These are phyloP conservation scores for Fomitopsis pulvina DNA, from an alignment of 768 basidiomycete species.

Conservation along the genomic window DNA sequence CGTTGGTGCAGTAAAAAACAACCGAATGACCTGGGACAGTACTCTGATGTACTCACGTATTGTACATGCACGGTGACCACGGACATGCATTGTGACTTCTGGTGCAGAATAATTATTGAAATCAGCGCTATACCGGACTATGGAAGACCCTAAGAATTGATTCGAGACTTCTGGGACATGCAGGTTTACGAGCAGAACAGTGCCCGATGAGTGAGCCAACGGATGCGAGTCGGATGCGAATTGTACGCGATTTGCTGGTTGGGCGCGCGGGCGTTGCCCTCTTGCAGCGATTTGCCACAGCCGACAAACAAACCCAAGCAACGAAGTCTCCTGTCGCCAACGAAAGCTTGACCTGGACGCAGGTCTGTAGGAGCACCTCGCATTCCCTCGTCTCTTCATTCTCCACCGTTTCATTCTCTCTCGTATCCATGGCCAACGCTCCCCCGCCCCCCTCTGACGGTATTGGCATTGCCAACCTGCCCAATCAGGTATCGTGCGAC, in stretches of 20 bases:
- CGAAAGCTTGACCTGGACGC: not conserved
- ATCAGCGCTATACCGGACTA: too few relatives aligned
- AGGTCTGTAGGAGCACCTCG: not conserved
- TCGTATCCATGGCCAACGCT: slow-evolving; percentile 7
- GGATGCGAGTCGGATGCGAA: not conserved
- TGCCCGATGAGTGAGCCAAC: not conserved
- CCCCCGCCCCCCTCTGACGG: slow-evolving; percentile 46
- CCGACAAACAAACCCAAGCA: not conserved
- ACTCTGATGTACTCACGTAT: too few relatives aligned
- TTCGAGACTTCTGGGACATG: too few relatives aligned
- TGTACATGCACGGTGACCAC: too few relatives aligned
- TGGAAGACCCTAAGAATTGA: too few relatives aligned
- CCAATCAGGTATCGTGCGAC: slow-evolving; percentile 76
- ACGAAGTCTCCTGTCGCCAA: not conserved
- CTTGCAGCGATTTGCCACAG: not conserved
- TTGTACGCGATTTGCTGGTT: not conserved
- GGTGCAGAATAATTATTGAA: too few relatives aligned
- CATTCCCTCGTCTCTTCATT: not conserved
- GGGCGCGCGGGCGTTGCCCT: not conserved
- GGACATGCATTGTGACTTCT: too few relatives aligned
- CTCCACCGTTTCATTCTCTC: not conserved
- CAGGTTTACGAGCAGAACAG: too few relatives aligned
- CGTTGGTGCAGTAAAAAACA: too few relatives aligned
- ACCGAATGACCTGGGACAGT: too few relatives aligned
- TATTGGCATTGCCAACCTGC: slow-evolving; percentile 93